Conservation (phyloP, 1,139 yeast species). For the Blastobotrys niveus region DNA sequence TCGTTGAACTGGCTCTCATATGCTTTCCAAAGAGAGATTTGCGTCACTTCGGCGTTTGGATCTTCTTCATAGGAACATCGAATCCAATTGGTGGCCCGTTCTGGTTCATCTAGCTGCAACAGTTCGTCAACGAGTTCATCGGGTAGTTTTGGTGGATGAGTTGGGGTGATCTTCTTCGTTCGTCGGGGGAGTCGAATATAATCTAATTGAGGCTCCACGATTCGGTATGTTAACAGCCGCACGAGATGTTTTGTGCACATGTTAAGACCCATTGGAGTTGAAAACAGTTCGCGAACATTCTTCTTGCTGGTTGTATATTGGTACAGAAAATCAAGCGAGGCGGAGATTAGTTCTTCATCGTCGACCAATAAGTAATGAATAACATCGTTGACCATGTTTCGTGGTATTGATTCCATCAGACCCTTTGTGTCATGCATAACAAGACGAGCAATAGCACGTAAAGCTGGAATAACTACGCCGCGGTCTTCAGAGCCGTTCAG, state of each 20-base stretch:
- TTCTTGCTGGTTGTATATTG: slow-evolving; percentile 55
- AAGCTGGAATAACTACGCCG: slow-evolving; percentile 35
- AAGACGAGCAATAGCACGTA: slow-evolving; percentile 37
- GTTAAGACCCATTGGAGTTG: slow-evolving; percentile 34
- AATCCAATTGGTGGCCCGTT: slow-evolving; percentile 92
- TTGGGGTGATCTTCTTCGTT: slow-evolving; percentile 38
- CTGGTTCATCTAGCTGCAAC: slow-evolving; percentile 70
- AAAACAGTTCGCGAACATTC: slow-evolving; percentile 31
- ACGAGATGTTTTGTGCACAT: slow-evolving; percentile 47
- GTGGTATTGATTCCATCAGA: slow-evolving; percentile 36
- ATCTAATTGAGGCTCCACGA: slow-evolving; percentile 34
- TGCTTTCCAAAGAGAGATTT: slow-evolving; percentile 91
- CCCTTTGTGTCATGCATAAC: slow-evolving; percentile 37
- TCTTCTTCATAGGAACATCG: slow-evolving; percentile 84
- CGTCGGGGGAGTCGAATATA: slow-evolving; percentile 37
- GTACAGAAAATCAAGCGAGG: slow-evolving; percentile 59
- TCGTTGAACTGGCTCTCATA: slow-evolving; percentile 78
- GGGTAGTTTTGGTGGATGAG: slow-evolving; percentile 64
- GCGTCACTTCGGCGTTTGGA: slow-evolving; percentile 80
- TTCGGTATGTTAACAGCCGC: slow-evolving; percentile 52
- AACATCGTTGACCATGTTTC: slow-evolving; percentile 30
- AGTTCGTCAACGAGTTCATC: slow-evolving; percentile 57
- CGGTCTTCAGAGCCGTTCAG: slow-evolving; percentile 33
- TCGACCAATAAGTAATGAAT: slow-evolving; percentile 45
- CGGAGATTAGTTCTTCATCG: slow-evolving; percentile 58